Conservation (phyloP, 768 basidiomycete species). For the Hygrophoropsis aurantiaca region DNA sequence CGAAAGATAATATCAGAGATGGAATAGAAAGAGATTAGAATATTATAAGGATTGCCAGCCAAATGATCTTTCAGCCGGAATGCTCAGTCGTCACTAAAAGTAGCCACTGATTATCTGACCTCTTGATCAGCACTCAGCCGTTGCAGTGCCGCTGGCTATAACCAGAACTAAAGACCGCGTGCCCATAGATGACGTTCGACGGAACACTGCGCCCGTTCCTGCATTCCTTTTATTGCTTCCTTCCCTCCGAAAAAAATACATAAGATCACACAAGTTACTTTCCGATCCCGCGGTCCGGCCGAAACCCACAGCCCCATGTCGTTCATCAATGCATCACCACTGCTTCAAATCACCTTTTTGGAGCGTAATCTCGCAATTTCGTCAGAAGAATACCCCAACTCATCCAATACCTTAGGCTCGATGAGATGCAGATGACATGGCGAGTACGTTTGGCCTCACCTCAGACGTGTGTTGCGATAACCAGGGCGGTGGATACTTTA, state of each 20-base stretch:
- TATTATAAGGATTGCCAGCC: too few relatives aligned
- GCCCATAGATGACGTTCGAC: too few relatives aligned
- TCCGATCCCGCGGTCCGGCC: too few relatives aligned
- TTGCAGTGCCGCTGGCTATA: too few relatives aligned
- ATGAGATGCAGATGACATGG: slow-evolving; percentile 7
- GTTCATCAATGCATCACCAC: slow-evolving; percentile 11
- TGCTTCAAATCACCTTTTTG: slow-evolving; percentile 39
- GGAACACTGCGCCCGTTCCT: too few relatives aligned
- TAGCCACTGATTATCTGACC: too few relatives aligned
- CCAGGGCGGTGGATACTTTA: slow-evolving; percentile 81
- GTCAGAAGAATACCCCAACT: slow-evolving; percentile 40
- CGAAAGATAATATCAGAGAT: slow-evolving; percentile 1
- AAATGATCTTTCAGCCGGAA: too few relatives aligned
- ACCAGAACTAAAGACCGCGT: too few relatives aligned
- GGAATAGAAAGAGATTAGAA: slow-evolving; percentile 3
- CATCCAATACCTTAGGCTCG: slow-evolving; percentile 35
- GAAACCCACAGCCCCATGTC: slow-evolving; percentile 4
- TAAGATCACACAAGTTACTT: slow-evolving; percentile 25
- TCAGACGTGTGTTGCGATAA: slow-evolving; percentile 82
- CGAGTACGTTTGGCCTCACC: slow-evolving; percentile 36
- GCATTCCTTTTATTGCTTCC: too few relatives aligned
- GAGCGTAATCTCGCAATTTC: slow-evolving; percentile 45
- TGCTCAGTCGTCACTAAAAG: too few relatives aligned
- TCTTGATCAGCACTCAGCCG: too few relatives aligned
- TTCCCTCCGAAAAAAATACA: slow-evolving; percentile 1